Evolutionary conservation across 345 rosid species (phyloP), one percentile per base, ranked within the genome.

Genomic region (Pugionium dolabratum): DNA sequence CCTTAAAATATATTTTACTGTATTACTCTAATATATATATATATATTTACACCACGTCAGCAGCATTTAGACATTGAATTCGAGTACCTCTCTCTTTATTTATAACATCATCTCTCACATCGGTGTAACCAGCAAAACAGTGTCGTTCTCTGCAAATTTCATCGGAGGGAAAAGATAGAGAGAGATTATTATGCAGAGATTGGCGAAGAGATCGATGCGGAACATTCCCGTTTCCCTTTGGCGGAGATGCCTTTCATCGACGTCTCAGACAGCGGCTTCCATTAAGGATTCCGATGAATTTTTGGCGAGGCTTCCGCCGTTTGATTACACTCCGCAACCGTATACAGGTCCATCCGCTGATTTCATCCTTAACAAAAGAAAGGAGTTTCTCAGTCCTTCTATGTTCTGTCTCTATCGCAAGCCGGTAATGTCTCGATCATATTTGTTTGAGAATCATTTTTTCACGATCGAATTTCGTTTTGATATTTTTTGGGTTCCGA

Each of bases 311-410:
- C 71, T 89, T 76, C 96, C 99, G 18, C 43, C 96, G 5, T 95
- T 95, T 70, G 87, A 83, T 68, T 86, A 87, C 83, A 48, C 88
- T n/a, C 98, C 99, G 1, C 93, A 93, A 35, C 89, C 94, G 9
- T 95, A 95, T 61, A 46, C 71, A 41, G 99, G 99, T 2, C 96
- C 99, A 4, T 76, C 96, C 40, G 75, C 84, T 49, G 96, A 75
- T 3, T 88, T 71, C 37, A 87, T 95, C 76, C 61, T 87, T 41
- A 67, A 77, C 32, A 86, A 87, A 66, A 79, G 98, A 37, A 85
- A 82, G 73, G 58, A 81, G 81, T 95, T 63, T 78, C 95, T 95
- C 59, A 91, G 93, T 75, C 98, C 98, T 59, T 82, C 98, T 65
- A 6, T 95, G 58, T 54, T 70, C 52, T 76, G 80, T 47, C 82